Percentiles rank a stretch among this genome's conserved stretches.
Conservation (phyloP, 495 filamentous ascomycete species). For the Aspergillus nanangensis region DNA sequence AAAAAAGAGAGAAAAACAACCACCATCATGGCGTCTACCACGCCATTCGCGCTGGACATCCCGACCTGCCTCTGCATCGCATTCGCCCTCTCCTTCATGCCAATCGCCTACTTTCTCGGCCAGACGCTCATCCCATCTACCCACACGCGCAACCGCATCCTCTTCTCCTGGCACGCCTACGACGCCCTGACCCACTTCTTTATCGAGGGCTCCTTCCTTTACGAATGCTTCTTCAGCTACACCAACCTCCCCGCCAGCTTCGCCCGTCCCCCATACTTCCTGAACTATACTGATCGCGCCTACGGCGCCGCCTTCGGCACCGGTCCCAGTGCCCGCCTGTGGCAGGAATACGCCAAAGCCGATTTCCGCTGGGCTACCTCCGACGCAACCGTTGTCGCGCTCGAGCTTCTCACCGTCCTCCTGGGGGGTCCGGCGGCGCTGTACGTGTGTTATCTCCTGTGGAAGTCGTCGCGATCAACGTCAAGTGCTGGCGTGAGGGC, state of each 20-base stretch:
- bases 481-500: conserved; percentile 14
- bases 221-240: conserved; percentile 84
- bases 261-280: conserved; percentile 44
- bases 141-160: conserved; percentile 53
- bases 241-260: conserved; percentile 36
- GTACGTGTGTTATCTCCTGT: conserved; percentile 65
- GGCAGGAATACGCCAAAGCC: conserved; percentile 92
- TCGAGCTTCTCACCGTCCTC: conserved; percentile 84
- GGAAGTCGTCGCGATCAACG: conserved; percentile 22
- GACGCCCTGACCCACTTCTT: conserved; percentile 84
- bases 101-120: conserved; percentile 45
- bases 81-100: conserved; percentile 50
- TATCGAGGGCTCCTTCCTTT: conserved; percentile 87
- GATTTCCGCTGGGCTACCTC: conserved; percentile 77
- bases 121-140: conserved; percentile 39
- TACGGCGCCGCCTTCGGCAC: conserved; percentile 72
- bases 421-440: conserved; percentile 68
- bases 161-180: conserved; percentile 95
- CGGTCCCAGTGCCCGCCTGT: conserved; percentile 62
- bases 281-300: conserved; percentile 48
- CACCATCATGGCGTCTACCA: neutral
- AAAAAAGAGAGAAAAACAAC: too few species aligned
- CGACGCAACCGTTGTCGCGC: conserved; percentile 71
- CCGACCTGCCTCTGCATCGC: conserved; percentile 50
- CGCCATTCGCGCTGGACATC: conserved; percentile 39